Evolutionary conservation across 2,329 filamentous ascomycete genomes (phyloP), one percentile per base, ranked within the genome.

Genomic region (Aspergillus hortae): DNA sequence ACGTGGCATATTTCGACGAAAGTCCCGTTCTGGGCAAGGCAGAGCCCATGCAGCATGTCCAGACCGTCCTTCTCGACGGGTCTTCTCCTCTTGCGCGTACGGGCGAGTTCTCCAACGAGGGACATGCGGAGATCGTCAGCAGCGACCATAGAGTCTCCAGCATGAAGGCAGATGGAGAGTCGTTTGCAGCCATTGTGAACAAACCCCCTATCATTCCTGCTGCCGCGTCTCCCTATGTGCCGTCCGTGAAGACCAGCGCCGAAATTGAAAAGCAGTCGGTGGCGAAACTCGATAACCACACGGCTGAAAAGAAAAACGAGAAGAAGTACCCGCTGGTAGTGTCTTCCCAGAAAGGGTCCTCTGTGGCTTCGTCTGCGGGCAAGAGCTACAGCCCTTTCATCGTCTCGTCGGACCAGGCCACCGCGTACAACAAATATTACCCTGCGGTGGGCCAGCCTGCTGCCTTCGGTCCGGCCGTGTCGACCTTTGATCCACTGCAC

Each of bases 71-170:
- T 30, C 50, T 57, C n/a, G 52, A 52, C 32, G 53, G 58, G 23
- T 59, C 56, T 2, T 61, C 58, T 10, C 56, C 58, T 17, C 35
- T 46, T n/a, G 52, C 54, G 11, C 54, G 51, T n/a, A 51, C 55
- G 23, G 60, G 56, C 10, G 55, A 57, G 43, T 49, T 33, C 36
- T 51, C 27, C 2, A 59, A 58, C 19, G 54, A 36, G 30, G 54
- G 55, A 23, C 55, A 54, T 15, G 42, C 51, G 2, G 54, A 56
- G 27, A 4, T 61, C 21, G 35, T 60, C 44, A 49, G 44, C 6
- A 46, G 43, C 9, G 41, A 56, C 19, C 15, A 48, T 14, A 49
- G 60, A 10, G 44, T 51, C 4, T 36, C 30, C 11, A 60, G 57
- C 33, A 44, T 58, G 44, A 51, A 50, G 40, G 55, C 51, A 6